Base-by-base conservation (phyloP, 306 rosid genomes). In the Pyrus communis region DNA sequence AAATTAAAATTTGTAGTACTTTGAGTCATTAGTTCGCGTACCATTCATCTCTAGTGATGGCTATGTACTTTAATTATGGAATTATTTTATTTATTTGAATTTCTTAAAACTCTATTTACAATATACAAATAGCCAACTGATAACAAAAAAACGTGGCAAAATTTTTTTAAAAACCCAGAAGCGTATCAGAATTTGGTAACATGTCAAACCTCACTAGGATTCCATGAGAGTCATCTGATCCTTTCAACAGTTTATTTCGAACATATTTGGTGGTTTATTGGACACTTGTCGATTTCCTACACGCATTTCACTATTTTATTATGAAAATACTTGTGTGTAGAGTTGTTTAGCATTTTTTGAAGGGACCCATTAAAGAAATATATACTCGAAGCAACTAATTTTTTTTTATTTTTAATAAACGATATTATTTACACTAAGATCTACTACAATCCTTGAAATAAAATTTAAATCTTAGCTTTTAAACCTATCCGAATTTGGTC, bases 141-240 rank as follows among this genome's bases (percentile, higher is more conserved):
- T 4, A 0, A 18, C 9, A 23, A 28, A 12, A 52, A 59, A 45
- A 17, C 2, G 57, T 59, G 17, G 25, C 57, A 59, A 38, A 58
- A 0, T 23, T 23, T 23, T 40, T 25, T 73, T 38, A 27, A 40
- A 60, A 58, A 57, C 49, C n/a, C 7, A 35, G 42, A 73, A 55
- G 22, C 11, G 35, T n/a, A 69, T 69, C 73, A n/a, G 72, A 1
- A 75, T 81, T 75, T 61, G 84, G 80, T 81, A 70, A 25, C 30
- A 70, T 28, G 80, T 75, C 84, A 61, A 75, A 52, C 38, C 64
- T 73, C 69, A 70, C 14, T 11, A 11, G 67, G 84, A 75, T 81
- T 78, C 58, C 57, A 33, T 51, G 67, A 62, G 58, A 21, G 35
- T 51, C 28, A 43, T 52, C 14, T 69, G 14, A 52, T 75, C 76